Base-by-base conservation (phyloP, 169 alveolate species). In the Eimeria tenella region DNA sequence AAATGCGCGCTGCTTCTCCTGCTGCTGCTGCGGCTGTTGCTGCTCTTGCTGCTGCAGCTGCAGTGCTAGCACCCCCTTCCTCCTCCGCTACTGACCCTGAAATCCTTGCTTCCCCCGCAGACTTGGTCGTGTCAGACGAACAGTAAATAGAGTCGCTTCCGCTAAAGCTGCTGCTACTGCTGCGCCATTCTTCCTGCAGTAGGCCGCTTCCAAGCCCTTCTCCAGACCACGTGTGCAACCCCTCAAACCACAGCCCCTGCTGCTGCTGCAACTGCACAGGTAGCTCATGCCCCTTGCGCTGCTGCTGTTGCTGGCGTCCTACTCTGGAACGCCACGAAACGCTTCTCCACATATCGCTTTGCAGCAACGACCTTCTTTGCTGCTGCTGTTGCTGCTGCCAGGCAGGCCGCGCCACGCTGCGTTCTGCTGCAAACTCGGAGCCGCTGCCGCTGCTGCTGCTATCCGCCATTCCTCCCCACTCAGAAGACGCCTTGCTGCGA, bases 201-300 rank as follows among this genome's bases (percentile, higher is more conserved):
- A 83, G 9, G 65, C 79, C 79, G 60, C 63, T 58, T 4, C 62
- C 77, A 9, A 25, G n/a, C 23, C 91, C 75, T 13, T 82, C 90
- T 3, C 90, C 91, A 0, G 91, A 83, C 91, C 91, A 83, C 3
- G 91, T 83, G 10, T 83, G 91, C 77, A 83, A 42, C 49, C 91
- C 91, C 21, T 83, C 91, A 83, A 83, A 83, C 91, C 91, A 83
- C 79, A 83, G 53, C 11, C 91, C 91, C 58, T 83, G 91, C 91
- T 83, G 91, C 77, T 68, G 77, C 91, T 83, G 91, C 79, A 83
- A 77, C 74, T 56, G 77, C 91, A 83, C 5, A 3, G 91, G 25
- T 49, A 60, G 77, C 25, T 83, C 79, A 9, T 60, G 79, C 50
- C 74, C 60, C 25, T 74, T 11, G 23, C 10, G 86, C 86, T 52